phyloP scores from a whole-genome alignment of 2,329 filamentous ascomycete genomes.

The Zymoseptoria crescenta region DNA sequence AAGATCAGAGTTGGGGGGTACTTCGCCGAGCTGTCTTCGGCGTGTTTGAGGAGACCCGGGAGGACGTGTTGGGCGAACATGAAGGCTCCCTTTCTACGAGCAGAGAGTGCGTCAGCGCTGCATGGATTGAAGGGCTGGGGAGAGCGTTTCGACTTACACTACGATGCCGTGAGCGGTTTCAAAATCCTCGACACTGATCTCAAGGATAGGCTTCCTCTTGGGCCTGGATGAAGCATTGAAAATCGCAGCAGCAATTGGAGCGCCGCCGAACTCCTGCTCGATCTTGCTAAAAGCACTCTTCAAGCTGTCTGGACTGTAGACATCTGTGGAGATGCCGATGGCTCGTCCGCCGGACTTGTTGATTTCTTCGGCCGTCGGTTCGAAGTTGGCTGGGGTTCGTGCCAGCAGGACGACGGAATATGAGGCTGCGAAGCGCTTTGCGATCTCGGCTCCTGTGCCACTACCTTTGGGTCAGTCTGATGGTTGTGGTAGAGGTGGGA shows the following conservation, averaged over 20 bases:
- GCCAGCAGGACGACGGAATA: constrained; percentile 70
- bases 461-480: neutral
- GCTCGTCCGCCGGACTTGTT: constrained; percentile 57
- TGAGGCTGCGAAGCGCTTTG: constrained; percentile 49
- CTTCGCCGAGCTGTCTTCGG: constrained; percentile 37
- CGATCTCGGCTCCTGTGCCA: constrained; percentile 31
- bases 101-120: neutral
- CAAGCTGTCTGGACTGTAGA: constrained; percentile 47
- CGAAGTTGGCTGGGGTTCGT: constrained; percentile 56
- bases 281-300: constrained; percentile 54
- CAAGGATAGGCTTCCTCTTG: constrained; percentile 51
- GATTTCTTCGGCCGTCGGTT: constrained; percentile 60
- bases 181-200: constrained; percentile 51
- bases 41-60: constrained; percentile 59
- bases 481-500: neutral
- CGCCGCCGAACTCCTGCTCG: constrained; percentile 47
- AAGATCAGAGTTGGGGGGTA: constrained; percentile 74
- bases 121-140: too few species aligned
- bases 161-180: constrained; percentile 41
- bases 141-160: constrained; percentile 31
- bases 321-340: constrained; percentile 59
- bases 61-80: constrained; percentile 64
- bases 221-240: constrained; percentile 59
- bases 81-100: constrained; percentile 56
- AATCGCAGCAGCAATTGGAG: constrained; percentile 48